These are phyloP conservation scores for Breviolum minutum DNA, from an alignment of 73 alveolate species.

Conservation along the genomic window DNA sequence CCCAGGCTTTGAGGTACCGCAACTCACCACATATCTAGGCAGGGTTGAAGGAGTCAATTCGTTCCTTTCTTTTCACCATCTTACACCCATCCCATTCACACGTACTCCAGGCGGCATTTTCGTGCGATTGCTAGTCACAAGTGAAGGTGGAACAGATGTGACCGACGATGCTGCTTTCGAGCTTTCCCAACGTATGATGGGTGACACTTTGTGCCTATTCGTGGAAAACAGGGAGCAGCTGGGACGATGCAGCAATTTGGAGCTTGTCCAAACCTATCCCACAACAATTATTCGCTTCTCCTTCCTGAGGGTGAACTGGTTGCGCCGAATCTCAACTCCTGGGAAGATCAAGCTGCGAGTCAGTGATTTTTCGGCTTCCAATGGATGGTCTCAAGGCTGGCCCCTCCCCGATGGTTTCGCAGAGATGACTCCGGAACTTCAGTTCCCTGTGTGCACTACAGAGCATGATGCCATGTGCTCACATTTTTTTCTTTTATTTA, in stretches of 20 bases:
- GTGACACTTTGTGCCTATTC: slow-evolving; percentile 5
- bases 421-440: neutral
- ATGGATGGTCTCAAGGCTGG: too few relatives aligned
- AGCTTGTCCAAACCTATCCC: neutral
- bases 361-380: slow-evolving; percentile 24
- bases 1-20: neutral
- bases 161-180: neutral
- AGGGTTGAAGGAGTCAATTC: too few relatives aligned
- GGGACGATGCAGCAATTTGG: slow-evolving; percentile 6
- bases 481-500: too few relatives aligned
- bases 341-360: slow-evolving; percentile 15
- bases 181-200: slow-evolving; percentile 31
- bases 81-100: too few relatives aligned
- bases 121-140: slow-evolving; percentile 41
- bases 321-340: slow-evolving; percentile 22
- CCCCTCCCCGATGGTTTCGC: too few relatives aligned
- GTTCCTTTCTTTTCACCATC: too few relatives aligned
- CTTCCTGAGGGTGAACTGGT: slow-evolving; percentile 5
- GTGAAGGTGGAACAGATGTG: slow-evolving; percentile 51
- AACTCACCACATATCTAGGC: too few relatives aligned
- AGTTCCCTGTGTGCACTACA: neutral
- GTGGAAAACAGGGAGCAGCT: neutral
- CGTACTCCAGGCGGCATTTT: slow-evolving; percentile 2
- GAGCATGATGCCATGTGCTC: too few relatives aligned
- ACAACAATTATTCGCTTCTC: neutral